Evolutionary conservation across 192 early-diverging fungal species (phyloP), one percentile per base, ranked within the genome.

Genomic region (Coemansia sp.): DNA sequence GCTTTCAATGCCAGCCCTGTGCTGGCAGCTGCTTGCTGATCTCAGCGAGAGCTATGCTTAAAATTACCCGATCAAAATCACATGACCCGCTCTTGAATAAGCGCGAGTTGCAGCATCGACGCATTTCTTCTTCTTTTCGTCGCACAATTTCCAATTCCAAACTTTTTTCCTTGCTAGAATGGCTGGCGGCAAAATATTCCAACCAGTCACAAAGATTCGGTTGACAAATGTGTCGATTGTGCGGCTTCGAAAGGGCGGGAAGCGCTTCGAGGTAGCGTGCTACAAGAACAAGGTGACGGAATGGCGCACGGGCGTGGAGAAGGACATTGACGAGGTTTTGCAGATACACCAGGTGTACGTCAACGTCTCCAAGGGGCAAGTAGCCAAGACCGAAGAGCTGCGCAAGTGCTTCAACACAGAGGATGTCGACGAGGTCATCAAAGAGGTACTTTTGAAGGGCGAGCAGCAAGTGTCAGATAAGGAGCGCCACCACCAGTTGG

Each of bases 241-340:
- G 15, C 91, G 93, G 38, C 80, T 97, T 58, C 90, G 91, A 64
- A 97, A 95, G 79, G 95, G 94, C 27, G 97, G 97, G 37, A 97
- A 95, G 75, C 87, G 97, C 32, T 99, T 98, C 62, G 97, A 99
- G 70, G 86, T 99, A 37, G 97, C 97, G 10, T 97, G 93, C 74
- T 99, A 98, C 82, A 97, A 97, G 72, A 99, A 98, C 84, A 98
- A 99, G 74, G 95, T 97, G 32, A 76, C 91, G 58, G 95, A 99
- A 76, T 97, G 93, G 93, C 83, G 95, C 37, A 92, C 82, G 19
- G 87, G 90, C 41, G 89, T 95, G 40, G 96, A 99, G 67, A 97
- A 91, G 41, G 93, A 99, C 76, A 76, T 99, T 17, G 92, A 97
- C 72, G 91, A 98, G 69, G 96, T 99, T 32, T 70, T 99, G 50